Conservation (phyloP, 176 grass and related monocot species). For the Elymus sibiricus region DNA sequence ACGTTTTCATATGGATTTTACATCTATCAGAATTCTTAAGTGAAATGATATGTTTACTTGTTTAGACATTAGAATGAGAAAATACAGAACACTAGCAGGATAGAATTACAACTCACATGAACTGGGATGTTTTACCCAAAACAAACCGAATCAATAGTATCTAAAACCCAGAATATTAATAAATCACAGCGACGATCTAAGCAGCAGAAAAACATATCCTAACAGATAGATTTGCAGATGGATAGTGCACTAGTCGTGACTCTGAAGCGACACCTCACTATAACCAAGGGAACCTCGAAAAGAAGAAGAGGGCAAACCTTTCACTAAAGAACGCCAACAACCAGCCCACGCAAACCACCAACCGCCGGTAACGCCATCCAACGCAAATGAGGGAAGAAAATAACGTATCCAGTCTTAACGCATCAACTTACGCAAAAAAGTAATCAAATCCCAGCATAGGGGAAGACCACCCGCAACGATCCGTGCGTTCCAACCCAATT, state of each 20-base stretch:
- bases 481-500: neutral
- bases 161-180: neutral
- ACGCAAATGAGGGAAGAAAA: neutral
- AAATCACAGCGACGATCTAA: neutral
- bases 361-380: slow-evolving; percentile 22
- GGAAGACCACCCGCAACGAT: slow-evolving; percentile 1
- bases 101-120: neutral
- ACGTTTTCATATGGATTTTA: neutral
- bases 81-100: neutral
- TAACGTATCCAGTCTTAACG: neutral
- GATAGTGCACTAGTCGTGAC: neutral
- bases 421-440: neutral
- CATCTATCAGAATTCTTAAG: neutral
- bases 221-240: neutral
- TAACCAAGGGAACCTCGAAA: slow-evolving; percentile 5
- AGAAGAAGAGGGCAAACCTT: slow-evolving; percentile 1
- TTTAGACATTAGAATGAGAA: neutral
- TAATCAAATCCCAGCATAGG: neutral
- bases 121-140: neutral
- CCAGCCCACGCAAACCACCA: slow-evolving; percentile 28
- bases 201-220: neutral
- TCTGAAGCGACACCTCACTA: neutral
- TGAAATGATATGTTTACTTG: neutral
- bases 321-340: slow-evolving; percentile 28
- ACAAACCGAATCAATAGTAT: neutral